These are phyloP conservation scores for Botrytis elliptica DNA, from an alignment of 2,329 filamentous ascomycete species.

Conservation along the genomic window DNA sequence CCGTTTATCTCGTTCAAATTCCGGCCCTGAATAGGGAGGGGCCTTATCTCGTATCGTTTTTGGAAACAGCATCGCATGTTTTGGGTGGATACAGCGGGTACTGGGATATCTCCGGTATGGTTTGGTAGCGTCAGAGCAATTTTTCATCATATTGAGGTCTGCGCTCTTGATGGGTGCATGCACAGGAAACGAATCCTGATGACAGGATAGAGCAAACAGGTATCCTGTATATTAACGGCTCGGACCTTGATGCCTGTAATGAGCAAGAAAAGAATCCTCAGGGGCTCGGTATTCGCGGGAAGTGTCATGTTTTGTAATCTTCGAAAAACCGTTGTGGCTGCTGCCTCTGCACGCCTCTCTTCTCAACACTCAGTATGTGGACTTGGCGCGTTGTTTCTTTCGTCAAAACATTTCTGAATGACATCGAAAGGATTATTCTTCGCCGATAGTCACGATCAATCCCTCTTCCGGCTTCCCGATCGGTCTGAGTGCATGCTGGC, in stretches of 20 bases:
- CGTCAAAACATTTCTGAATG: neutral
- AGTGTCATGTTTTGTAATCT: neutral
- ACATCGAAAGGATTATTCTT: neutral
- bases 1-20: neutral
- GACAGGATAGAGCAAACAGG: neutral
- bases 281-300: neutral
- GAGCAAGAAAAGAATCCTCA: neutral
- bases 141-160: neutral
- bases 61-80: neutral
- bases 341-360: neutral
- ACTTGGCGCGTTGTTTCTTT: neutral
- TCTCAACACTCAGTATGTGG: neutral
- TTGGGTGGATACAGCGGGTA: neutral
- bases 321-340: neutral
- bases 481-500: neutral
- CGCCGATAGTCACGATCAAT: neutral
- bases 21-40: neutral
- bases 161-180: neutral
- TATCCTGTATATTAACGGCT: neutral
- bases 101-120: neutral
- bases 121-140: neutral
- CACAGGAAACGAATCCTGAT: neutral
- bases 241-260: neutral
- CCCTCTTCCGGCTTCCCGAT: neutral
- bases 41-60: neutral